These are phyloP conservation scores for Aureobasidium sp. DNA, from an alignment of 2,329 filamentous ascomycete species.

Conservation along the genomic window DNA sequence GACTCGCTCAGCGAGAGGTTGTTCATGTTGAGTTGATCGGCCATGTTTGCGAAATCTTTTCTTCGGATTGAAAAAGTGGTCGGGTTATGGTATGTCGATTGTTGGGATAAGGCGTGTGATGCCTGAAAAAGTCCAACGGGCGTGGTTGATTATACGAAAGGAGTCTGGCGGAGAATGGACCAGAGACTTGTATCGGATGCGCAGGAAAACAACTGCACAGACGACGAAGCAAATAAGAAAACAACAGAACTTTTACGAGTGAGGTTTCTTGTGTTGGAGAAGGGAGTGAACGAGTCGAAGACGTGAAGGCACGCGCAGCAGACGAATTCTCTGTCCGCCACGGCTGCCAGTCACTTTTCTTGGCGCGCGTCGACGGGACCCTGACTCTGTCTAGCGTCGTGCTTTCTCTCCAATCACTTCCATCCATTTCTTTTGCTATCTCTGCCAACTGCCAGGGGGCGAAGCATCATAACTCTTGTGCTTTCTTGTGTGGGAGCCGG, in stretches of 20 bases:
- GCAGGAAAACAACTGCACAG: conserved; percentile 11
- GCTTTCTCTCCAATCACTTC: neutral
- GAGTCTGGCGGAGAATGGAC: neutral
- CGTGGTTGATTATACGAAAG: conserved; percentile 2
- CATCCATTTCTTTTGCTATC: conserved; percentile 1
- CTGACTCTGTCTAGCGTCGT: neutral
- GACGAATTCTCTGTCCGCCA: neutral
- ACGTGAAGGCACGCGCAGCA: neutral
- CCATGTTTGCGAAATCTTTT: conserved; percentile 44
- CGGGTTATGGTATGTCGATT: neutral
- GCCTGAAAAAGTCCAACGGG: neutral
- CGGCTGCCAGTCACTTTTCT: neutral
- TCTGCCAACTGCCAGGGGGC: neutral
- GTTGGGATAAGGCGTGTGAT: conserved; percentile 6
- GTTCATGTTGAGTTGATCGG: conserved; percentile 76
- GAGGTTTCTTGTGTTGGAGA: neutral
- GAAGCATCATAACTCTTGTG: neutral
- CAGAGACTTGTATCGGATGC: conserved; percentile 10
- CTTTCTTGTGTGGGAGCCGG: neutral
- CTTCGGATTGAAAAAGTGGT: neutral
- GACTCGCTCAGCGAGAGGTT: conserved; percentile 62
- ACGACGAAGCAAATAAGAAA: conserved; percentile 13
- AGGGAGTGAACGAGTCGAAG: neutral
- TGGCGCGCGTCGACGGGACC: neutral
- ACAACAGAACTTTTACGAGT: conserved; percentile 9